These are phyloP conservation scores for Saksenaea oblongispora DNA, from an alignment of 371 early-diverging fungal genomes.

Conservation along the genomic window DNA sequence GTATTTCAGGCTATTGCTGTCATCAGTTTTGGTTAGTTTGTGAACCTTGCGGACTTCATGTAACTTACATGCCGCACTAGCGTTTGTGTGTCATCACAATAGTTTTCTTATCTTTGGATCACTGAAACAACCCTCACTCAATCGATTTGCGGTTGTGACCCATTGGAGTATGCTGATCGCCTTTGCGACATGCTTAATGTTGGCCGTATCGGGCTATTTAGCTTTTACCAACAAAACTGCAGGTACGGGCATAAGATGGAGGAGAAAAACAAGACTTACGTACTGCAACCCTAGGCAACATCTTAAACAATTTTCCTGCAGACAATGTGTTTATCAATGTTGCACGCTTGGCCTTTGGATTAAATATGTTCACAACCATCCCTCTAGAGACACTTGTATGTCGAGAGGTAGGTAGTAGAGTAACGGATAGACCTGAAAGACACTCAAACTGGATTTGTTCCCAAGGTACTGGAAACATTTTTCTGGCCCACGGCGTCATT, in stretches of 20 bases:
- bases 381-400: constrained; percentile 80
- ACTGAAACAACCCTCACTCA: constrained; percentile 68
- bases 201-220: constrained; percentile 69
- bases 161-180: constrained; percentile 73
- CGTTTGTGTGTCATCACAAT: constrained; percentile 88
- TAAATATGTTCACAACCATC: constrained; percentile 84
- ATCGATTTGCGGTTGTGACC: constrained; percentile 73
- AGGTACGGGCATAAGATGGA: constrained; percentile 28
- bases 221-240: constrained; percentile 75
- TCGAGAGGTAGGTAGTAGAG: constrained; percentile 58
- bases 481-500: constrained; percentile 56
- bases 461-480: constrained; percentile 63
- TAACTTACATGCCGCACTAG: constrained; percentile 26
- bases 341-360: constrained; percentile 77
- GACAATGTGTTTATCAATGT: constrained; percentile 74
- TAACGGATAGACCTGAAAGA: not conserved
- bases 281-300: constrained; percentile 54
- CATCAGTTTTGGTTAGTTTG: constrained; percentile 73
- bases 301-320: constrained; percentile 78
- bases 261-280: not conserved
- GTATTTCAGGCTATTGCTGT: constrained; percentile 79
- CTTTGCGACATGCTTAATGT: constrained; percentile 62
- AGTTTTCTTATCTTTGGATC: constrained; percentile 80
- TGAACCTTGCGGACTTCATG: not conserved
- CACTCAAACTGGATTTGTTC: not conserved